Percentiles rank a stretch among this genome's conserved stretches.
These are phyloP conservation scores for Irpex rosettiformis DNA, from an alignment of 1,284 basidiomycete genomes.

Conservation along the genomic window DNA sequence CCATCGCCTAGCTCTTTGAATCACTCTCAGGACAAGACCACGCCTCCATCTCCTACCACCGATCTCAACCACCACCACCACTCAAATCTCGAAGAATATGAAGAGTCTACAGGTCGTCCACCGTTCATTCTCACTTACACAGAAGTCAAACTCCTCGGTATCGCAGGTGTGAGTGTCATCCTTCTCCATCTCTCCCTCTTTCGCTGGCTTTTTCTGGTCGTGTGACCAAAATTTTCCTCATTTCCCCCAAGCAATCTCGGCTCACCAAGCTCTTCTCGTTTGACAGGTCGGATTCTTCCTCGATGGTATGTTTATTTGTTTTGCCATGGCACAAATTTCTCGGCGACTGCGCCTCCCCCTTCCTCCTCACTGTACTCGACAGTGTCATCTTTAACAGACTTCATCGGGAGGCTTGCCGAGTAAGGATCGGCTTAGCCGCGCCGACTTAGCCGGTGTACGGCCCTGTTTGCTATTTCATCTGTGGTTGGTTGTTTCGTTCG, in stretches of 20 bases:
- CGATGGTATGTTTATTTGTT: conserved; percentile 45
- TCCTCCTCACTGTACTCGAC: no score
- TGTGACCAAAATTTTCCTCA: conserved; percentile 4
- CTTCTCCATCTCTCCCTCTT: no score
- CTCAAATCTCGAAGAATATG: conserved; percentile 40
- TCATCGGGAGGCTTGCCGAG: no score
- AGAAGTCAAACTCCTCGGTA: conserved; percentile 56
- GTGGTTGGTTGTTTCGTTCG: no score
- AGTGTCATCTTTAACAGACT: no score
- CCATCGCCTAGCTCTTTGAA: neutral
- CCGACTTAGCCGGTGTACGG: no score
- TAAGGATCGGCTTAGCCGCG: no score
- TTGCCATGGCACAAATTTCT: neutral
- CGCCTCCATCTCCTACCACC: neutral
- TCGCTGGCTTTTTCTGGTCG: no score
- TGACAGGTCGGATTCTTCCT: conserved; percentile 64
- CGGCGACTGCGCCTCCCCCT: neutral
- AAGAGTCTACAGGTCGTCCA: conserved; percentile 34
- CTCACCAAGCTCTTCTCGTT: neutral
- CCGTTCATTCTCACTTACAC: conserved; percentile 43
- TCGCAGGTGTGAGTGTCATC: conserved; percentile 48
- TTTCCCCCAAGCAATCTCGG: neutral
- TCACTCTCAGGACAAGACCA: neutral
- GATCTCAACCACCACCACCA: conserved; percentile 1
- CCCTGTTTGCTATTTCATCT: no score